A percentile compares a stretch with the other conserved stretches of the same genome.
These are phyloP conservation scores for Acrodontium crateriforme DNA, from an alignment of 2,329 filamentous ascomycete genomes.

Conservation along the genomic window DNA sequence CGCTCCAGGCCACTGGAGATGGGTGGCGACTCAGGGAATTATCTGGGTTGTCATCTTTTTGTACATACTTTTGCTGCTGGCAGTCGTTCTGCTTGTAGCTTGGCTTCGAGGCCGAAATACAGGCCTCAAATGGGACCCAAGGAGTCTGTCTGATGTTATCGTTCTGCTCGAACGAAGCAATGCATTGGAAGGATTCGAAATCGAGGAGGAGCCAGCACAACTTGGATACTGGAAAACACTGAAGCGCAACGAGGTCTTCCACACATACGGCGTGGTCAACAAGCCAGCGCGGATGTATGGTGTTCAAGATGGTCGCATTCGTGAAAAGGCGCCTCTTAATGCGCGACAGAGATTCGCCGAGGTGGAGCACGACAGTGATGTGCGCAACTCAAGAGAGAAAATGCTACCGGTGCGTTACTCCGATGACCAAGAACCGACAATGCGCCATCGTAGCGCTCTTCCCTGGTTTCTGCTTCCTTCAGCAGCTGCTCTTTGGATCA, in stretches of 20 bases:
- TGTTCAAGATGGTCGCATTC: conserved; percentile 33
- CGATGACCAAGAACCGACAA: conserved; percentile 3
- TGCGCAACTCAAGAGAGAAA: conserved; percentile 35
- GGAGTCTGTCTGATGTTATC: conserved; percentile 68
- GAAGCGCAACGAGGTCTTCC: conserved; percentile 54
- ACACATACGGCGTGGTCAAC: conserved; percentile 59
- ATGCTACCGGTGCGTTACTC: conserved; percentile 11
- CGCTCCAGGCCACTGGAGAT: conserved; percentile 52
- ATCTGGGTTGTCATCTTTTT: conserved; percentile 65
- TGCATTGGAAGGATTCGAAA: conserved; percentile 44
- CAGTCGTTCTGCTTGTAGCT: conserved; percentile 44
- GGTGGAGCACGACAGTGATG: conserved; percentile 38
- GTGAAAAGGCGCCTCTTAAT: conserved; percentile 27
- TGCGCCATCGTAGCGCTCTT: conserved; percentile 22
- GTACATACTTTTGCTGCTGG: conserved; percentile 53
- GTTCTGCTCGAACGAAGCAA: conserved; percentile 70
- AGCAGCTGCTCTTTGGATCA: conserved; percentile 51
- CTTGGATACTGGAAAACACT: conserved; percentile 79
- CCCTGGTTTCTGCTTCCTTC: conserved; percentile 62
- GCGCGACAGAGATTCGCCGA: conserved; percentile 5
- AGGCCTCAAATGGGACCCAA: conserved; percentile 72
- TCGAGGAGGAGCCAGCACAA: conserved; percentile 41
- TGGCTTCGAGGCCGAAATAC: conserved; percentile 50
- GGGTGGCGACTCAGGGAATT: conserved; percentile 64
- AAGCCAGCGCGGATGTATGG: conserved; percentile 37